Evolutionary conservation across 1,139 yeast species (phyloP).

Genomic region (Magnusiomyces tetraspermus): DNA sequence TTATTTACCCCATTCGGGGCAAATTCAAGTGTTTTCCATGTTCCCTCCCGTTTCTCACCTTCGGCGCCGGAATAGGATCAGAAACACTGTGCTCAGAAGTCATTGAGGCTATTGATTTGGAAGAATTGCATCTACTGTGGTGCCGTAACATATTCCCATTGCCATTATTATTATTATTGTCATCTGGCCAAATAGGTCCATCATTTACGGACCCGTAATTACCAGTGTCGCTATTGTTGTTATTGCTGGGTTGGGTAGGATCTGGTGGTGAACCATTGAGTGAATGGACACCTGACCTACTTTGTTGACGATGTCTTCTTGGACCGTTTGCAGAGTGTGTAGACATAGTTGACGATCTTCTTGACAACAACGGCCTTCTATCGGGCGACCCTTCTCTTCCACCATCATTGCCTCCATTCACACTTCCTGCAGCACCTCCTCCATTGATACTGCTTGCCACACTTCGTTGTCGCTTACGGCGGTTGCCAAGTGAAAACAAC

Average conservation of each 20-base stretch:
- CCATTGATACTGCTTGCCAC: neutral
- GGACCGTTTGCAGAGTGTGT: neutral
- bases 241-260: too few relatives aligned
- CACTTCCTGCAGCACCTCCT: slow-evolving; percentile 4
- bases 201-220: too few relatives aligned
- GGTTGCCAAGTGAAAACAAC: slow-evolving; percentile 18
- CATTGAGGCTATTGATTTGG: slow-evolving; percentile 7
- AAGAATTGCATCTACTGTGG: neutral
- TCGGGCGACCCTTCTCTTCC: neutral
- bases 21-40: slow-evolving; percentile 10
- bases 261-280: neutral
- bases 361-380: neutral
- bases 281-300: neutral
- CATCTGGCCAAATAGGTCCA: neutral
- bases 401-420: too few relatives aligned
- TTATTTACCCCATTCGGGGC: slow-evolving; percentile 1
- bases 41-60: slow-evolving; percentile 5
- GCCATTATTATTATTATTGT: neutral
- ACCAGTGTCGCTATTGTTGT: too few relatives aligned
- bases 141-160: neutral
- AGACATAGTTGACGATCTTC: neutral
- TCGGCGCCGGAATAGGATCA: slow-evolving; percentile 9
- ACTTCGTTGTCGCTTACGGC: slow-evolving; percentile 6
- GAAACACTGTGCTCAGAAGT: slow-evolving; percentile 11
- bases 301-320: neutral